Evolutionary conservation across 2,329 filamentous ascomycete genomes (phyloP).

Genomic region (Aspergillaceae sp.): DNA sequence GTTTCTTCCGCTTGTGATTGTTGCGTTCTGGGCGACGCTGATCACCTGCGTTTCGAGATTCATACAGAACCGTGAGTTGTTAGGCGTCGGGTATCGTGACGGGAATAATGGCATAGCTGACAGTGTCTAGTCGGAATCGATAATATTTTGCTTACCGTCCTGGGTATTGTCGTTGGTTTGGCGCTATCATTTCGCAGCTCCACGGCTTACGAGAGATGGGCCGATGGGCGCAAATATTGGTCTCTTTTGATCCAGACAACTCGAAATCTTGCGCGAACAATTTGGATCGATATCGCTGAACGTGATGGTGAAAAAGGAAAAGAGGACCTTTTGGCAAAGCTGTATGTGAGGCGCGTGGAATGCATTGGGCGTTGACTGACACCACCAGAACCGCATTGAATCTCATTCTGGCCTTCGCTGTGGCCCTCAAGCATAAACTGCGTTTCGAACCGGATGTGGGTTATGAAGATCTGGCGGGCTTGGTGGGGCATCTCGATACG

Average conservation of each 20-base stretch:
- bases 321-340: constrained; percentile 60
- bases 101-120: background rate
- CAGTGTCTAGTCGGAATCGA: constrained; percentile 46
- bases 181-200: constrained; percentile 69
- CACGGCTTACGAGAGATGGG: constrained; percentile 65
- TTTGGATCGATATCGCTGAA: constrained; percentile 70
- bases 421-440: constrained; percentile 70
- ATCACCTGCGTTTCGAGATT: constrained; percentile 51
- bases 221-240: constrained; percentile 58
- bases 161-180: constrained; percentile 73
- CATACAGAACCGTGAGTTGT: constrained; percentile 32
- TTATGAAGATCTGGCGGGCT: constrained; percentile 63
- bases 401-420: constrained; percentile 66
- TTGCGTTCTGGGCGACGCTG: constrained; percentile 56
- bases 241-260: constrained; percentile 48
- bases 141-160: constrained; percentile 63
- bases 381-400: constrained; percentile 55
- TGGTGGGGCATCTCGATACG: constrained; percentile 65
- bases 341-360: constrained; percentile 30
- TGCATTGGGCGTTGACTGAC: background rate
- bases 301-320: constrained; percentile 51
- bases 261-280: constrained; percentile 56
- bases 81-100: no score
- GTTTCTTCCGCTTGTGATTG: constrained; percentile 57
- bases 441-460: constrained; percentile 74